Evolutionary conservation across 225 moss, liverwort and hornwort genomes (phyloP), one percentile per base, ranked within the genome.

Genomic region (Climacium dendroides): DNA sequence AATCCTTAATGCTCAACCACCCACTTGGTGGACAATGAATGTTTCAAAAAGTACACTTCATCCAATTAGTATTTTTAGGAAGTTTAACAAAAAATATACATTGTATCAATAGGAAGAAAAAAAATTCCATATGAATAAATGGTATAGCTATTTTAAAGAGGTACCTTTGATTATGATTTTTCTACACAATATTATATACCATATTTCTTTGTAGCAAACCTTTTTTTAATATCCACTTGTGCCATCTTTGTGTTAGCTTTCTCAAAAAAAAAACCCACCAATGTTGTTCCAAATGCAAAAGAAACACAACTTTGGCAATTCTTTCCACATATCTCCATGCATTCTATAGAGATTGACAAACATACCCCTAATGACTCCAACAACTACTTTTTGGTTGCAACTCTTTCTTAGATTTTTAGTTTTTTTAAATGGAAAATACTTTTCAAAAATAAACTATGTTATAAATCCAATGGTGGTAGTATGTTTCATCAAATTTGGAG

Each of bases 1-100:
- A 47, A 30, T 2, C 30, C 1, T 73, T 2, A 4, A 48, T 48
- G 6, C 6, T 48, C 30, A 48, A 74, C 18, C 4, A 47, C 47
- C 4, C 2, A 11, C 11, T 74, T 0, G 1, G 12, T 47, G 2
- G n/a, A n/a, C n/a, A n/a, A n/a, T n/a, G n/a, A n/a, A n/a, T n/a
- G n/a, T n/a, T n/a, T n/a, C n/a, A n/a, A 30, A 29, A 19, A 30
- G 1, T 30, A 5, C 7, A 48, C 30, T 48, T 19, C 48, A 30
- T 48, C 11, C 4, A 48, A 19, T 48, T 47, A 1, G 19, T 48
- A 32, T 11, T 74, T 3, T 30, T 32, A 30, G 0, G 2, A 32
- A 30, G 4, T 11, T 48, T 48, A 1, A 32, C 32, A 29, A 30
- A 1, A 47, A 19, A 47, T 30, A 2, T 30, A 11, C 4, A 72